Evolutionary conservation across 352 stramenopile genomes (phyloP).

Genomic region (Thalassiosira sp.): DNA sequence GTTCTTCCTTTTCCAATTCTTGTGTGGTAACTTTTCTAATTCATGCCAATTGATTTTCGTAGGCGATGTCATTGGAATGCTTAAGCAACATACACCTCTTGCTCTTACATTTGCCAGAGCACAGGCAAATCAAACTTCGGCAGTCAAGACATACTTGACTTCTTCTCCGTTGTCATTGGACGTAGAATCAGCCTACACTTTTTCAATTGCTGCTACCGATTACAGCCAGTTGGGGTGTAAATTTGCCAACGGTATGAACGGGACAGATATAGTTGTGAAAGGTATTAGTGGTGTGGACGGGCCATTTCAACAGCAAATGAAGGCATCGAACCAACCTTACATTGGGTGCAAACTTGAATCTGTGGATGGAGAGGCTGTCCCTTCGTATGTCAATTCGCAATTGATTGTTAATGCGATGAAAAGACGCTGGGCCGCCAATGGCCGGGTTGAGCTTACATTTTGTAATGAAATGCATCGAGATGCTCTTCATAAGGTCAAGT

Average conservation of each 20-base stretch:
- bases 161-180: constrained; percentile 56
- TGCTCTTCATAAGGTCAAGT: constrained; percentile 18
- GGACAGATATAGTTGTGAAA: constrained; percentile 67
- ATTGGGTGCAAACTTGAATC: constrained; percentile 61
- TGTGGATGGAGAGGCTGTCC: constrained; percentile 75
- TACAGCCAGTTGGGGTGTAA: constrained; percentile 66
- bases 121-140: constrained; percentile 20
- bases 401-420: constrained; percentile 74
- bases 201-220: constrained; percentile 60
- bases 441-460: constrained; percentile 64
- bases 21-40: constrained; percentile 40
- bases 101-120: constrained; percentile 39
- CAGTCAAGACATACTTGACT: constrained; percentile 25
- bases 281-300: constrained; percentile 66
- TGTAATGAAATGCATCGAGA: constrained; percentile 64
- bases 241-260: constrained; percentile 55
- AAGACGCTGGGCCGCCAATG: constrained; percentile 66
- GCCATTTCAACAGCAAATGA: constrained; percentile 57
- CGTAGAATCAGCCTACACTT: constrained; percentile 67
- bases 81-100: constrained; percentile 43
- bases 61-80: constrained; percentile 43
- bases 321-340: constrained; percentile 29
- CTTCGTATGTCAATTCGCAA: constrained; percentile 68
- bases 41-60: too few relatives aligned
- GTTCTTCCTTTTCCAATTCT: not conserved